Percentiles rank a stretch among this genome's conserved stretches.
These are phyloP conservation scores for Phytophthora chlamydospora DNA, from an alignment of 352 stramenopile species.

Conservation along the genomic window DNA sequence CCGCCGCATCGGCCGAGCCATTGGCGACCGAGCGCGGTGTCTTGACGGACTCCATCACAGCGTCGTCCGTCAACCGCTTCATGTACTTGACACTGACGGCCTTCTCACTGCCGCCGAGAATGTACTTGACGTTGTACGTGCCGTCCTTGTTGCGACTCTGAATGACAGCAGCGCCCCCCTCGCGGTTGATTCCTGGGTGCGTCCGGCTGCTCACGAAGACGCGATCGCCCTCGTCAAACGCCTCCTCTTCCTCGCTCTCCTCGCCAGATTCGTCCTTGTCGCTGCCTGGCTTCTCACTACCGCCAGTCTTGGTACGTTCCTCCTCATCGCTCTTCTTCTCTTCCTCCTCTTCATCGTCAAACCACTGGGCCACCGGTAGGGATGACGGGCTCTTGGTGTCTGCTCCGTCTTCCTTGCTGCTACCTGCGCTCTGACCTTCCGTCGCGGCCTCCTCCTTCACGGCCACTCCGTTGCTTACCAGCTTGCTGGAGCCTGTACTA, in stretches of 20 bases:
- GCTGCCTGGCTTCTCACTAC: constrained; percentile 2
- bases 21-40: constrained; percentile 38
- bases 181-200: constrained; percentile 81
- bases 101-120: constrained; percentile 82
- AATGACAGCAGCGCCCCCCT: constrained; percentile 67
- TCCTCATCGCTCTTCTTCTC: constrained; percentile 25
- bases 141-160: constrained; percentile 60
- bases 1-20: constrained; percentile 27
- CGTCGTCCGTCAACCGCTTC: constrained; percentile 67
- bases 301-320: constrained; percentile 6
- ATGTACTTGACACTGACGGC: constrained; percentile 65
- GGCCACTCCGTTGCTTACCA: constrained; percentile 13
- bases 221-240: constrained; percentile 62
- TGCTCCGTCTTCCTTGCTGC: constrained; percentile 2
- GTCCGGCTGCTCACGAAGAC: constrained; percentile 82
- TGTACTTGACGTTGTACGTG: constrained; percentile 86
- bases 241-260: constrained; percentile 37
- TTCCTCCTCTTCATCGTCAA: constrained; percentile 33
- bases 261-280: constrained; percentile 32
- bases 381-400: constrained; percentile 5
- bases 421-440: constrained; percentile 7
- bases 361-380: constrained; percentile 46
- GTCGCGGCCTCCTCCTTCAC: constrained; percentile 32
- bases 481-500: constrained; percentile 9
- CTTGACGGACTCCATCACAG: constrained; percentile 79